phyloP scores from a whole-genome alignment of 2,329 filamentous ascomycete species.

The Dactylellina sp. region DNA sequence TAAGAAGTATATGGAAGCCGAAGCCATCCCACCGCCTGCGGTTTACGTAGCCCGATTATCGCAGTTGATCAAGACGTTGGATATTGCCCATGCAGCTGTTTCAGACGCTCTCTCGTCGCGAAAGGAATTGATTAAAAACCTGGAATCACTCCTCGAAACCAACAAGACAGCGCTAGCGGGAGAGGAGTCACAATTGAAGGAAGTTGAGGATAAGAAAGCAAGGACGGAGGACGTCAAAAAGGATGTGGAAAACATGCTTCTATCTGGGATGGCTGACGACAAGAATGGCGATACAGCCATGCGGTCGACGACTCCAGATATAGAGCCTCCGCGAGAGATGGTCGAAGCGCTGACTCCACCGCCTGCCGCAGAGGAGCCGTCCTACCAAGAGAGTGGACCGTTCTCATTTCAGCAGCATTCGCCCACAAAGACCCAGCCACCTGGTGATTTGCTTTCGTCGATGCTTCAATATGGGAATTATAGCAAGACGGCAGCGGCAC shows the following conservation, averaged over 20 bases:
- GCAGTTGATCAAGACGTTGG: conserved; percentile 87
- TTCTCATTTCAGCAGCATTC: conserved; percentile 63
- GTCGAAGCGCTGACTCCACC: conserved; percentile 90
- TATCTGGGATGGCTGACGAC: conserved; percentile 79
- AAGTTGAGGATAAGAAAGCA: conserved; percentile 74
- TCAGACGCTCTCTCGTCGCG: conserved; percentile 90
- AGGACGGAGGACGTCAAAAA: conserved; percentile 85
- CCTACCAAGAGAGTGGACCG: conserved; percentile 62
- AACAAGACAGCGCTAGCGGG: conserved; percentile 76
- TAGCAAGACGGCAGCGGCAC: conserved; percentile 65
- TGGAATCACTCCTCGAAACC: conserved; percentile 83
- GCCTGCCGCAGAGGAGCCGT: conserved; percentile 66
- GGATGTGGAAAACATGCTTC: conserved; percentile 90
- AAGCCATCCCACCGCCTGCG: conserved; percentile 79
- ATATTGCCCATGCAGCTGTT: conserved; percentile 87
- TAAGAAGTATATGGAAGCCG: conserved; percentile 81
- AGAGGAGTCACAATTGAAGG: conserved; percentile 75
- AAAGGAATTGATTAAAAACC: conserved; percentile 77
- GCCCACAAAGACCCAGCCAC: conserved; percentile 59
- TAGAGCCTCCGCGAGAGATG: conserved; percentile 74
- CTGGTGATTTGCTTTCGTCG: conserved; percentile 62
- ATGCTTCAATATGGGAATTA: conserved; percentile 64
- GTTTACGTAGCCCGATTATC: conserved; percentile 92
- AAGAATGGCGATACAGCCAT: conserved; percentile 65
- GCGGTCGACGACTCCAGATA: conserved; percentile 67